These are phyloP conservation scores for Trichoderma lentiforme DNA, from an alignment of 2,329 filamentous ascomycete genomes.

Conservation along the genomic window DNA sequence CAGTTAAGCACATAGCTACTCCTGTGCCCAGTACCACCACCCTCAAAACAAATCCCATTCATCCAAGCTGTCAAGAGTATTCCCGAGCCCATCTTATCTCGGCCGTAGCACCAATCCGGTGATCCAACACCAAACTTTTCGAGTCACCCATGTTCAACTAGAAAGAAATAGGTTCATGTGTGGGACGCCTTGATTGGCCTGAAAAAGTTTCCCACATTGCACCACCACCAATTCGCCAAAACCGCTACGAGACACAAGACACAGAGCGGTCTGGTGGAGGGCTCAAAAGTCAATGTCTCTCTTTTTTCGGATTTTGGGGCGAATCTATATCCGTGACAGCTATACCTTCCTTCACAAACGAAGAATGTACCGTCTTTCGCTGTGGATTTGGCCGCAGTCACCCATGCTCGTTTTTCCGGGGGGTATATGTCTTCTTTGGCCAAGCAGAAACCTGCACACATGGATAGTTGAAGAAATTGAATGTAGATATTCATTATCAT, in stretches of 20 bases:
- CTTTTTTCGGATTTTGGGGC: neutral
- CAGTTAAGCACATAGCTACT: neutral
- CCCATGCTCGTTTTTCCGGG: neutral
- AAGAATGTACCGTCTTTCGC: neutral
- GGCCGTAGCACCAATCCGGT: neutral
- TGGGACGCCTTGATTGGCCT: neutral
- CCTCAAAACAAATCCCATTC: neutral
- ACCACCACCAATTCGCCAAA: neutral
- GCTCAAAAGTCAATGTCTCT: neutral
- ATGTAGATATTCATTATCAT: slow-evolving; percentile 28
- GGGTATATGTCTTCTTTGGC: neutral
- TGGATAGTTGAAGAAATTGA: neutral
- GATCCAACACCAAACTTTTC: neutral
- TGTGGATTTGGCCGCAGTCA: neutral
- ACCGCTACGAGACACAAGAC: neutral
- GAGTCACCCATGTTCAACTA: neutral
- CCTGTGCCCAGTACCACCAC: neutral
- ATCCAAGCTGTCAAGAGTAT: neutral
- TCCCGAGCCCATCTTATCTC: neutral
- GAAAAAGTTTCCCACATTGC: neutral
- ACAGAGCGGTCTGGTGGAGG: neutral
- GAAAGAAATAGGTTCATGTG: neutral
- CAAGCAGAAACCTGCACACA: neutral
- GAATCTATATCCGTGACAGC: too few species aligned
- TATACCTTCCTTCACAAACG: neutral